phyloP scores from a whole-genome alignment of 2,329 filamentous ascomycete species.

The Aureobasidium sp. region DNA sequence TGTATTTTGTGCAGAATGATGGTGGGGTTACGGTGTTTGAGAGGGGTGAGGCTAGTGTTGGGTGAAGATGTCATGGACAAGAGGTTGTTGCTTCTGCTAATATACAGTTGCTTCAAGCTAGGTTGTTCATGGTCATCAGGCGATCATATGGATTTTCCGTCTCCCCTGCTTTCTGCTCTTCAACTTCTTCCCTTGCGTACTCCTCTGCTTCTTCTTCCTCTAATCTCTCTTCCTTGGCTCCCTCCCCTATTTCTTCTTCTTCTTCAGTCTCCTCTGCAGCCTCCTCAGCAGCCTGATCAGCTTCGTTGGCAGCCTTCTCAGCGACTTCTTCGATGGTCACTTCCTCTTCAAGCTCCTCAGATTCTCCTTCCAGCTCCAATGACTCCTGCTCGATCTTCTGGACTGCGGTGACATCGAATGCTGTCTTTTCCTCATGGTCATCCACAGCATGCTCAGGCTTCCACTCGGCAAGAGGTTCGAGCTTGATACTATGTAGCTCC shows the following conservation, averaged over 20 bases:
- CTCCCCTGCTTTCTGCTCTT: neutral
- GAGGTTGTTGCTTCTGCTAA: neutral
- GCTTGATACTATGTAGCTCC: neutral
- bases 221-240: neutral
- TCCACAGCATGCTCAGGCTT: neutral
- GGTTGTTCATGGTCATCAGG: slow-evolving; percentile 3
- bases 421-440: neutral
- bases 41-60: slow-evolving; percentile 52
- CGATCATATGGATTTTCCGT: neutral
- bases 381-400: neutral
- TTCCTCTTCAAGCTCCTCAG: neutral
- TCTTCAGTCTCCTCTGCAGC: neutral
- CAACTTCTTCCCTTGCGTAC: neutral
- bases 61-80: neutral
- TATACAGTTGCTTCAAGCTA: neutral
- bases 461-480: slow-evolving; percentile 6
- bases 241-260: neutral
- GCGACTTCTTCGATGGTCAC: neutral
- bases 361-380: neutral
- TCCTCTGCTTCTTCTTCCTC: neutral
- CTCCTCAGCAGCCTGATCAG: too few species aligned
- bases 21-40: slow-evolving; percentile 78
- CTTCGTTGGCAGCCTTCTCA: neutral
- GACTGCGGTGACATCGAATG: neutral
- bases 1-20: slow-evolving; percentile 77